Evolutionary conservation across 2,329 filamentous ascomycete genomes (phyloP), one percentile per base, ranked within the genome.

Genomic region (Microcyclospora tardicrescens): DNA sequence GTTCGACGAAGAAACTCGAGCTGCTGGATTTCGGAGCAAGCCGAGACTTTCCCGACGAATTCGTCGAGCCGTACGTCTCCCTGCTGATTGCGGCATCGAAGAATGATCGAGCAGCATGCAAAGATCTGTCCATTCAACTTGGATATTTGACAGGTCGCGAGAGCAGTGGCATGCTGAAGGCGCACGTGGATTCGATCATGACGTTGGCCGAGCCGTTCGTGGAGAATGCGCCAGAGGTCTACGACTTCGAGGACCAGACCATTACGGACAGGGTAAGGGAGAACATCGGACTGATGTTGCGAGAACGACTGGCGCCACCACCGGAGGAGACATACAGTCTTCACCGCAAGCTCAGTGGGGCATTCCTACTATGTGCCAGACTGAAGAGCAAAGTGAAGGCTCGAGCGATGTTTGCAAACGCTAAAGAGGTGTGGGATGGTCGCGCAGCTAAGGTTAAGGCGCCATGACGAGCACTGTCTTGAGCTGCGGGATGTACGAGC

Each of bases 271-370:
- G 93, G 33, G 89, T 98, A 41, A 79, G 87, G 53, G 73, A 69
- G 3, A 71, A 93, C 38, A 96, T 98, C 49, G 91, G 91, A 12
- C 67, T 93, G 38, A 98, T 98, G 91, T 71, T 98, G 34, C 75
- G 76, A 40, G 91, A 98, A 67, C 68, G 91, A 28, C 65, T 98
- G 14, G 77, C 84, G 12, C 89, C 91, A 16, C 91, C 93, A 16
- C 91, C 91, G 0, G 93, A 98, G 64, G 91, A 98, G 69, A 98
- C 91, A 37, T 98, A 98, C 57, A 89, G 81, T 58, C 63, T 98
- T 53, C 91, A 98, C 62, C 75, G 91, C 43, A 98, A 98, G 66
- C 65, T 98, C 39, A 94, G 86, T 59, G 91, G 91, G 0, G 93
- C 91, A 0, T 98, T 98, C 58, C 62, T 98, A 54, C 68, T 98